Conservation (phyloP, 129 eudicot species). For the Logfia minima region DNA sequence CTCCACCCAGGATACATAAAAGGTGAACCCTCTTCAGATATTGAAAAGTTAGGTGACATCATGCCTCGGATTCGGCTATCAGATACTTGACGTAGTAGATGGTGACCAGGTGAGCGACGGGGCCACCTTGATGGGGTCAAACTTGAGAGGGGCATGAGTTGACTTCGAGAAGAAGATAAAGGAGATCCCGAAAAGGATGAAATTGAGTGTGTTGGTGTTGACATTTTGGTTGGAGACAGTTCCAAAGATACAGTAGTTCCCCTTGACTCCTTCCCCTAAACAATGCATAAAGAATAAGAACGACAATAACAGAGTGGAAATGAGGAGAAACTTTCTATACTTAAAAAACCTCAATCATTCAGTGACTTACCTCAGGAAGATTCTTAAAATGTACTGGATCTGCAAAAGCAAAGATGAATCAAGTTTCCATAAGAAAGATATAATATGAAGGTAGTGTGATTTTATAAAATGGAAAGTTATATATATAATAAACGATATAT, state of each 20-base stretch:
- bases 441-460: not conserved
- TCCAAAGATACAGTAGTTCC: conserved; percentile 53
- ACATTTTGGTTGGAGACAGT: conserved; percentile 61
- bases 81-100: conserved; percentile 65
- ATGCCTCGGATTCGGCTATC: conserved; percentile 64
- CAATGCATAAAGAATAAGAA: conserved; percentile 13
- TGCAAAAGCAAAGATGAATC: conserved; percentile 35
- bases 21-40: conserved; percentile 72
- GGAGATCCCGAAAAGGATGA: conserved; percentile 75
- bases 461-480: not conserved
- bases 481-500: not conserved
- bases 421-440: conserved; percentile 1
- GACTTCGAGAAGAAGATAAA: conserved; percentile 65
- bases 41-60: conserved; percentile 74
- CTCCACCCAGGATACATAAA: conserved; percentile 52
- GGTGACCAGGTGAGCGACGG: conserved; percentile 69
- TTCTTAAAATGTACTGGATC: conserved; percentile 43
- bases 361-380: conserved; percentile 46
- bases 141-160: conserved; percentile 69
- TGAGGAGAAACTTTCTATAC: not conserved
- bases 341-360: not conserved
- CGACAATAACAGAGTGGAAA: not conserved
- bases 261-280: conserved; percentile 56
- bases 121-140: conserved; percentile 66
- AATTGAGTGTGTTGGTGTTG: conserved; percentile 62